Percentiles rank a stretch among this genome's conserved stretches.
phyloP scores from a whole-genome alignment of 352 stramenopile genomes.

The Phytophthora tentaculata region DNA sequence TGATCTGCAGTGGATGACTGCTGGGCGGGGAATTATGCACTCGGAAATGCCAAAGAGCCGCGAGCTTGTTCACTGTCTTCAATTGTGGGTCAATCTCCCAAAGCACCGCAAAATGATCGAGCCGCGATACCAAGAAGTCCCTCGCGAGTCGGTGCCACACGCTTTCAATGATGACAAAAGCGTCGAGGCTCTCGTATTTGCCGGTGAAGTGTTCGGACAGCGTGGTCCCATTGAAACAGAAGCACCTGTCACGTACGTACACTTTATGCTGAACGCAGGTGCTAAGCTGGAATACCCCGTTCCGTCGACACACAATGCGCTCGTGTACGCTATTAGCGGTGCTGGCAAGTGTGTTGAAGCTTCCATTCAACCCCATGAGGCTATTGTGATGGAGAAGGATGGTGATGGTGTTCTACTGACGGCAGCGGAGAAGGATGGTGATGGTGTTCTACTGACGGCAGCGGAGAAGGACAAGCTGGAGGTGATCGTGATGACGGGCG shows the following conservation, averaged over 20 bases:
- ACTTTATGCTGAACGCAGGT: constrained; percentile 47
- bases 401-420: constrained; percentile 57
- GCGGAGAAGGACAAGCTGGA: constrained; percentile 43
- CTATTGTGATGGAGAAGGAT: constrained; percentile 57
- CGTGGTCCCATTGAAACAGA: constrained; percentile 49
- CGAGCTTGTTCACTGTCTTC: constrained; percentile 41
- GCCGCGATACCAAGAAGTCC: constrained; percentile 64
- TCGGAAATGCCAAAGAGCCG: constrained; percentile 52
- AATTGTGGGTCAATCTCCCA: constrained; percentile 65
- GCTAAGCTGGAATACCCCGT: constrained; percentile 50
- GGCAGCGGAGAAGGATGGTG: constrained; percentile 38
- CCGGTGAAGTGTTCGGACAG: constrained; percentile 53
- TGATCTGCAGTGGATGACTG: constrained; percentile 66
- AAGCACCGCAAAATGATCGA: constrained; percentile 45
- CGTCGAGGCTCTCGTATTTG: constrained; percentile 60
- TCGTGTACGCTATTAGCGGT: constrained; percentile 49
- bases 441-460: constrained; percentile 50
- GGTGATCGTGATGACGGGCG: constrained; percentile 57
- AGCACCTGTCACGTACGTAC: constrained; percentile 57
- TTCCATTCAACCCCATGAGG: constrained; percentile 45
- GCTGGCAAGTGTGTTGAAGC: constrained; percentile 33
- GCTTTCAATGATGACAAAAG: constrained; percentile 48
- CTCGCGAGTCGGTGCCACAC: constrained; percentile 46
- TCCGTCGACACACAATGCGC: constrained; percentile 47
- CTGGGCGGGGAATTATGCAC: constrained; percentile 57